These are phyloP conservation scores for Trichoderma oligosporum DNA, from an alignment of 2,329 filamentous ascomycete species.

Conservation along the genomic window DNA sequence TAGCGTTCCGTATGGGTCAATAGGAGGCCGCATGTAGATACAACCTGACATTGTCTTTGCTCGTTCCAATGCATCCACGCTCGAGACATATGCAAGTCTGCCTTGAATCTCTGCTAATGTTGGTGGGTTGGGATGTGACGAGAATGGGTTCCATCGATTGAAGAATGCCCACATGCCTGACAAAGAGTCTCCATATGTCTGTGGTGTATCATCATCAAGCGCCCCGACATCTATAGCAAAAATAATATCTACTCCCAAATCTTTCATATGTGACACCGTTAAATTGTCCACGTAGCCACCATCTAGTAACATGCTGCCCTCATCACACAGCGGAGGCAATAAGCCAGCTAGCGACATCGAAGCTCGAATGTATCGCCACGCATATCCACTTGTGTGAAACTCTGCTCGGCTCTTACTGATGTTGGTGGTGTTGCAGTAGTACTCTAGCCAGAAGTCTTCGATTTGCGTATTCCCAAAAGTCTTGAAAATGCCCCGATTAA, in stretches of 20 bases:
- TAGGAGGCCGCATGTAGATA: conserved; percentile 92
- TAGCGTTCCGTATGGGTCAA: conserved; percentile 88
- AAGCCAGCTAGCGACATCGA: conserved; percentile 95
- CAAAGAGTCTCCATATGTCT: conserved; percentile 87
- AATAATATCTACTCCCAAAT: conserved; percentile 85
- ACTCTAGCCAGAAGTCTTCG: conserved; percentile 98
- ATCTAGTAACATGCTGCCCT: conserved; percentile 93
- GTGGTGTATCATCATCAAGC: conserved; percentile 86
- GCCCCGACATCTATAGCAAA: conserved; percentile 95
- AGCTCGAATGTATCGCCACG: conserved; percentile 93
- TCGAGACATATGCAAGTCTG: conserved; percentile 88
- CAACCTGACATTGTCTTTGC: conserved; percentile 90
- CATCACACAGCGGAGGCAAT: conserved; percentile 89
- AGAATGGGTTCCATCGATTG: conserved; percentile 97
- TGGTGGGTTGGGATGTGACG: conserved; percentile 80
- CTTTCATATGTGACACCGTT: conserved; percentile 96
- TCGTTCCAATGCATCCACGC: conserved; percentile 87
- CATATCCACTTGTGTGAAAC: conserved; percentile 93
- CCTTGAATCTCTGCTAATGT: conserved; percentile 96
- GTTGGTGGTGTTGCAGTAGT: conserved; percentile 99
- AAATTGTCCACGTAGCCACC: conserved; percentile 97
- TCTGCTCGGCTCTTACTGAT: conserved; percentile 91
- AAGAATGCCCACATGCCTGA: conserved; percentile 93
- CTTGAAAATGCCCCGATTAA: conserved; percentile 98
- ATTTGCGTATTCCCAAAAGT: conserved; percentile 96